phyloP scores from a whole-genome alignment of 2,329 filamentous ascomycete species.

The Talaromyces sp. region DNA sequence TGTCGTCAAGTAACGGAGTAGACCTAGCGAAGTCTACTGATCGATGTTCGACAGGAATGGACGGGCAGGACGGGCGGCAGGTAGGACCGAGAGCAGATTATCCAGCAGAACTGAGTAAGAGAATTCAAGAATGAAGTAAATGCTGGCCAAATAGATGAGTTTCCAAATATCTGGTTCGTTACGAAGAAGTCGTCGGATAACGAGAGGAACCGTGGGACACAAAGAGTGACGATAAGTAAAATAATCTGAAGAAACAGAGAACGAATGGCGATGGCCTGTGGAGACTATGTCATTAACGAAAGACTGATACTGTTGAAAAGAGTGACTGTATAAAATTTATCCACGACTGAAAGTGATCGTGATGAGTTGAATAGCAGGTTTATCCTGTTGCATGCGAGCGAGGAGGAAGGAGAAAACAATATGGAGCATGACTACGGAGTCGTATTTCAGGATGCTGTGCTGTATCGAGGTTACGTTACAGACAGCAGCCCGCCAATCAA shows the following conservation, averaged over 20 bases:
- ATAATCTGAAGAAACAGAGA: constrained; percentile 3
- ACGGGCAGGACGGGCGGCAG: neutral
- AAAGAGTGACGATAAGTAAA: constrained; percentile 14
- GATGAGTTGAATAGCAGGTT: neutral
- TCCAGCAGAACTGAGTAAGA: neutral
- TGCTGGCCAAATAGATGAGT: neutral
- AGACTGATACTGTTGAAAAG: constrained; percentile 4
- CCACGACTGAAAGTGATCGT: neutral
- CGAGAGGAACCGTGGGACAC: constrained; percentile 17
- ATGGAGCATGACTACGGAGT: neutral
- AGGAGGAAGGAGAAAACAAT: constrained; percentile 5
- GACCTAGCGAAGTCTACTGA: neutral
- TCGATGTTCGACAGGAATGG: neutral
- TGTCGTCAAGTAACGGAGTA: constrained; percentile 5
- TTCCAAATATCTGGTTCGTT: constrained; percentile 12
- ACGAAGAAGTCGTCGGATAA: constrained; percentile 13
- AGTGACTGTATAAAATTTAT: neutral
- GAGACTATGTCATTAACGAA: constrained; percentile 3
- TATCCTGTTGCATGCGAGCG: constrained; percentile 5
- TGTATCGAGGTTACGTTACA: constrained; percentile 10
- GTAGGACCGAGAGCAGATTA: neutral
- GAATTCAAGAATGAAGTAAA: neutral
- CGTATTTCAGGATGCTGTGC: constrained; percentile 2
- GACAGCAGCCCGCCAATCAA: constrained; percentile 2
- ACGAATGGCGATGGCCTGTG: constrained; percentile 1